phyloP scores from a whole-genome alignment of 805 yeast genomes.

The Soucietia sequanensis region DNA sequence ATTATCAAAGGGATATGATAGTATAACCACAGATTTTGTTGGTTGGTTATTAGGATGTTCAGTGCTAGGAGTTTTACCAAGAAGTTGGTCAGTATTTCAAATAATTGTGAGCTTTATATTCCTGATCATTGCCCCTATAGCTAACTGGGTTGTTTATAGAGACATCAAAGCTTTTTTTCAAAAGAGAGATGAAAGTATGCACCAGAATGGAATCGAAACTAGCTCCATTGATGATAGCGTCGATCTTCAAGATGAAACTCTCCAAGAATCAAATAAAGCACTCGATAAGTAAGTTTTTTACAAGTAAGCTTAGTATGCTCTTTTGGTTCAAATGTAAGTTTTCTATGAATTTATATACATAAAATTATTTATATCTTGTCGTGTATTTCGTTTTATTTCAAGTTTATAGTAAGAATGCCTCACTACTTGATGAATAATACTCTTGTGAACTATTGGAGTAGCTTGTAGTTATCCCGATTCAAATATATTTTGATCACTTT shows the following conservation, averaged over 20 bases:
- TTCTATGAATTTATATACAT: no score
- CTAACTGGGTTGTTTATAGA: constrained; percentile 46
- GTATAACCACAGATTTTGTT: constrained; percentile 76
- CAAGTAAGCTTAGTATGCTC: no score
- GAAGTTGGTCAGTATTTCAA: constrained; percentile 53
- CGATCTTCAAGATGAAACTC: constrained; percentile 1
- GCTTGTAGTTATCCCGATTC: no score
- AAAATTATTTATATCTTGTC: no score
- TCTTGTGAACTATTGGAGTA: no score
- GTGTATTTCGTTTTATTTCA: no score
- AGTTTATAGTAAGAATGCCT: no score
- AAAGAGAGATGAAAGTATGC: constrained; percentile 16
- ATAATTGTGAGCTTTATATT: constrained; percentile 33
- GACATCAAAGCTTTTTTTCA: constrained; percentile 53
- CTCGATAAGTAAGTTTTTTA: no score
- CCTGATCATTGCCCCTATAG: constrained; percentile 52
- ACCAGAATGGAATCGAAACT: constrained; percentile 4
- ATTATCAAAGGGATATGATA: constrained; percentile 64
- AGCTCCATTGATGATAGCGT: constrained; percentile 1
- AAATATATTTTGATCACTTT: no score
- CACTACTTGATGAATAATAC: no score
- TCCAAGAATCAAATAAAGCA: no score
- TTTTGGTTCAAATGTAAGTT: no score
- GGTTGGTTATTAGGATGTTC: constrained; percentile 78
- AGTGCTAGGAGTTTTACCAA: constrained; percentile 68